phyloP scores from a whole-genome alignment of 345 rosid genomes.

The Heritiera fomes region DNA sequence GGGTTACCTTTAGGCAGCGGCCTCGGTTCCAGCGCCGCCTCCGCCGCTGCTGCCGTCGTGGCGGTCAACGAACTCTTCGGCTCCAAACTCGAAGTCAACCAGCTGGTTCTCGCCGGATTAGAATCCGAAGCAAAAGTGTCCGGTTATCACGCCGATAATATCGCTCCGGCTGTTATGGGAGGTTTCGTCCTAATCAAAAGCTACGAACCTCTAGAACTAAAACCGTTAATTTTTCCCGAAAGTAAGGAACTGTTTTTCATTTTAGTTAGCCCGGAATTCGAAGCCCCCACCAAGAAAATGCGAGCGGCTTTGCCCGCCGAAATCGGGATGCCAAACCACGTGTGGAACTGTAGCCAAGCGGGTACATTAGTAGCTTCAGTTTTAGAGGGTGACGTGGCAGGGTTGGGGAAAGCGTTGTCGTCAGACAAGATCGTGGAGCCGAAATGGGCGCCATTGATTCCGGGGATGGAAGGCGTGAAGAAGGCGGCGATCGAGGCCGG shows the following conservation, averaged over 20 bases:
- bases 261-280: conserved; percentile 76
- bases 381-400: conserved; percentile 59
- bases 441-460: conserved; percentile 78
- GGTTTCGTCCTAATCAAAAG: conserved; percentile 75
- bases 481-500: conserved; percentile 71
- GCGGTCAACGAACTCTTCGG: conserved; percentile 89
- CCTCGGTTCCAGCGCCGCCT: conserved; percentile 85
- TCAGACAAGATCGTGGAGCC: conserved; percentile 88
- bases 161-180: conserved; percentile 90
- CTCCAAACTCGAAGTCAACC: conserved; percentile 41
- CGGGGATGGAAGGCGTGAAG: conserved; percentile 86
- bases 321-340: conserved; percentile 73
- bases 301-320: conserved; percentile 73
- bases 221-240: conserved; percentile 53
- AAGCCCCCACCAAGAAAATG: conserved; percentile 95
- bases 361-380: conserved; percentile 77
- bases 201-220: conserved; percentile 71
- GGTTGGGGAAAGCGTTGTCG: conserved; percentile 70
- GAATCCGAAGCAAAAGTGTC: conserved; percentile 91
- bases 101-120: conserved; percentile 72
- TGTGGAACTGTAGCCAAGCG: conserved; percentile 91
- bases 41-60: conserved; percentile 89
- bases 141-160: conserved; percentile 89
- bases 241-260: conserved; percentile 63
- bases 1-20: conserved; percentile 78